Evolutionary conservation across 495 filamentous ascomycete genomes (phyloP), one percentile per base, ranked within the genome.

Genomic region (Xylaria nigripes): DNA sequence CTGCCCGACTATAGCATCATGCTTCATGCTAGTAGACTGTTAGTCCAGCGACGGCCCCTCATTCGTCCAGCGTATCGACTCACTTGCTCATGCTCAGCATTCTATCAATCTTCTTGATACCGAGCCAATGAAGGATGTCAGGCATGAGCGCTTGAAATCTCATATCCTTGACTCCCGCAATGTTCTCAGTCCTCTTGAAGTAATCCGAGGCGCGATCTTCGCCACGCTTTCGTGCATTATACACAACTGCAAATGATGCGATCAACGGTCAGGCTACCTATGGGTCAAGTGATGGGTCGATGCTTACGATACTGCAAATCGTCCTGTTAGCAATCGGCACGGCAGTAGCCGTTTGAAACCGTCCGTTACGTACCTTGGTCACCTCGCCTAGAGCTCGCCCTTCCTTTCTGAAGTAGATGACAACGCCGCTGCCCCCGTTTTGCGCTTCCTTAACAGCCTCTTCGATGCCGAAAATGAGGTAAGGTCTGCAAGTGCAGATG

Each of bases 81-180:
- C 64, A 88, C 85, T 96, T 94, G 66, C 87, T 93, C 93, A 98
- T 97, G 70, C 88, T 94, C 46, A 98, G 78, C 93, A 98, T 97
- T 40, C 90, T 81, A 70, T 97, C 93, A 67, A 98, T 97, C 78
- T 97, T 97, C 71, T 85, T 94, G 64, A 98, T 96, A 55, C 93
- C 93, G 16, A 98, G 81, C 93, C 93, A 98, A 71, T 98, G 93
- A 42, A 98, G 81, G 60, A 97, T 92, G 66, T 96, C 91, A 30
- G 93, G 93, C 93, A 98, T 98, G 53, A 98, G 76, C n/a, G 92
- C 90, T 77, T 98, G 93, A 78, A 98, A 98, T 54, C 93, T 84
- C 93, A 98, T 98, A 62, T 92, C 87, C 64, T 96, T 92, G 49
- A 98, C 93, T 51, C 93, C 93, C 13, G 93, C 93, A 70, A 98